These are phyloP conservation scores for Apophysomyces variabilis DNA, from an alignment of 371 early-diverging fungal genomes.

Conservation along the genomic window DNA sequence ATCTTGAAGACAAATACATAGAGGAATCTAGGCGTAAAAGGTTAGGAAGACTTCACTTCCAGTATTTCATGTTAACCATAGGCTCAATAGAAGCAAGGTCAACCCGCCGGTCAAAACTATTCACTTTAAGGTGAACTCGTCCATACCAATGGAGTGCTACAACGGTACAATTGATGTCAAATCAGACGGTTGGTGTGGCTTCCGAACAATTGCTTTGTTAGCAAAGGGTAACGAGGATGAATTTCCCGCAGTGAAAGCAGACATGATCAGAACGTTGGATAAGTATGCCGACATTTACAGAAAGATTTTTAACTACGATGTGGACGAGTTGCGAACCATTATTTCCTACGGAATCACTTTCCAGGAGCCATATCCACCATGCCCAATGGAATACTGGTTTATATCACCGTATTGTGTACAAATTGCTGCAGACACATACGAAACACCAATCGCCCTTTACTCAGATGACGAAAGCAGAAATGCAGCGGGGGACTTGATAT, in stretches of 20 bases:
- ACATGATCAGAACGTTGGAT: background rate
- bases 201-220: constrained; percentile 14
- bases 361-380: background rate
- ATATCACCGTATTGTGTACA: background rate
- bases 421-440: background rate
- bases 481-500: background rate
- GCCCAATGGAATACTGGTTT: constrained; percentile 2
- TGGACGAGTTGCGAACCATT: background rate
- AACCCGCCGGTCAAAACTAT: background rate
- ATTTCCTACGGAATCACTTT: background rate
- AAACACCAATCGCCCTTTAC: background rate
- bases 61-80: too few species aligned
- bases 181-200: background rate
- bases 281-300: background rate
- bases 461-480: constrained; percentile 1
- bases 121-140: background rate
- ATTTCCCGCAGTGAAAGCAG: background rate
- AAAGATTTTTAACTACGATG: background rate
- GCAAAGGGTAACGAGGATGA: constrained; percentile 7
- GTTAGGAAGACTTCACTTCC: background rate
- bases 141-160: background rate
- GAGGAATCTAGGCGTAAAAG: constrained; percentile 5
- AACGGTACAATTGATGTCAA: background rate
- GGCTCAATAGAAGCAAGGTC: background rate
- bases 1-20: background rate